Conservation (phyloP, 2,329 filamentous ascomycete genomes). For the Exophiala alcalophila region DNA sequence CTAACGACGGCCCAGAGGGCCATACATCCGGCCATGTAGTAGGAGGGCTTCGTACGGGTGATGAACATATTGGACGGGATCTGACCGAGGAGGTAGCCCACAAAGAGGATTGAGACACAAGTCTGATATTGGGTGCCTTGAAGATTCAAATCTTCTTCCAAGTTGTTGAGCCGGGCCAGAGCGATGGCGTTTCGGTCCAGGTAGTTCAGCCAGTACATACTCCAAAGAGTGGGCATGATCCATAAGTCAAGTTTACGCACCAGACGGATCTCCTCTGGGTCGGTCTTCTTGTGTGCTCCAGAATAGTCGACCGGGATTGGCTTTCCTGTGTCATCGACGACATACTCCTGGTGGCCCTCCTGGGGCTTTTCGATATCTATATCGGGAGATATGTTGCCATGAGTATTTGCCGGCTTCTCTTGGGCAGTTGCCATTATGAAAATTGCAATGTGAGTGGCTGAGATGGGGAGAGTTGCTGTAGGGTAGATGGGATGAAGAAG, state of each 20-base stretch:
- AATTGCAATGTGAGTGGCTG: no score
- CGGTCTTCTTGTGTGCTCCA: constrained; percentile 40
- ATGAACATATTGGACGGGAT: constrained; percentile 33
- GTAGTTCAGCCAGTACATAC: constrained; percentile 27
- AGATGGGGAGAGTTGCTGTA: no score
- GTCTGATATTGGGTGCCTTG: constrained; percentile 35
- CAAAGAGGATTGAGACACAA: constrained; percentile 33
- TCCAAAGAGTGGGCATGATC: constrained; percentile 33
- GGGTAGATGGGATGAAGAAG: no score
- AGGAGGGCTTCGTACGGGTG: constrained; percentile 37
- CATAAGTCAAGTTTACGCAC: constrained; percentile 39
- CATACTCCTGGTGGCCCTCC: constrained; percentile 1
- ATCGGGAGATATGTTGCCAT: no score
- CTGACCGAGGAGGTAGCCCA: constrained; percentile 32
- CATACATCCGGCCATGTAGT: constrained; percentile 43
- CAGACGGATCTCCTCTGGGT: constrained; percentile 39
- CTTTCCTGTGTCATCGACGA: constrained; percentile 17
- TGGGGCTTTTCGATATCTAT: constrained; percentile 1
- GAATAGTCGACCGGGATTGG: constrained; percentile 36
- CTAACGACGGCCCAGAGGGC: constrained; percentile 37
- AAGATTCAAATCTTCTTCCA: constrained; percentile 34
- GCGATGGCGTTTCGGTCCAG: constrained; percentile 37
- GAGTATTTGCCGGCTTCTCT: no score
- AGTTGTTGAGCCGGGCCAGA: constrained; percentile 33
- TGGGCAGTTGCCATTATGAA: no score